Conservation (phyloP, 2,329 filamentous ascomycete genomes). For the Cryoendolithus antarcticus region DNA sequence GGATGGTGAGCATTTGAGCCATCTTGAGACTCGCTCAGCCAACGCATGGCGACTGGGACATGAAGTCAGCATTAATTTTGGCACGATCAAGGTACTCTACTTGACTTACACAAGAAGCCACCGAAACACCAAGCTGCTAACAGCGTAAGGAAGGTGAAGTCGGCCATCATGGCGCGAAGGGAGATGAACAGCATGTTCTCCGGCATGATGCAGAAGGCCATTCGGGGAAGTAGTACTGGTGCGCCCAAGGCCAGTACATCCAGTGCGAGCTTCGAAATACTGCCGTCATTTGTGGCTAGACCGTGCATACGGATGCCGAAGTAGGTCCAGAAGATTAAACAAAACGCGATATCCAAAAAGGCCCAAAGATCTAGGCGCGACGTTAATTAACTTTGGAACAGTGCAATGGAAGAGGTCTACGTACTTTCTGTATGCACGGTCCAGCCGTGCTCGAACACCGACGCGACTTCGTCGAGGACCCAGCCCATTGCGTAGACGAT, state of each 20-base stretch:
- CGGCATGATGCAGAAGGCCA: conserved; percentile 72
- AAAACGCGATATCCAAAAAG: conserved; percentile 73
- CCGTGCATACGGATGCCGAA: conserved; percentile 56
- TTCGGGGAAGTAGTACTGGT: conserved; percentile 61
- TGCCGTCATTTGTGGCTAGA: conserved; percentile 35
- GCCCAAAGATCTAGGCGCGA: conserved; percentile 54
- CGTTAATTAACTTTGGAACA: no score
- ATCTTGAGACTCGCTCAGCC: conserved; percentile 54
- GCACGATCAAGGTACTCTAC: no score
- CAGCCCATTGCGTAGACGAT: conserved; percentile 64
- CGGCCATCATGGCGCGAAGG: conserved; percentile 70
- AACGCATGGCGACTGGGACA: conserved; percentile 52
- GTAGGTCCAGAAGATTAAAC: conserved; percentile 58
- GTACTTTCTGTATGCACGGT: conserved; percentile 65
- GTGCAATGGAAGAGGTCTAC: no score
- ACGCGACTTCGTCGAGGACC: conserved; percentile 66
- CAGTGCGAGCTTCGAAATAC: conserved; percentile 39
- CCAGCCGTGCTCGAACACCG: conserved; percentile 64
- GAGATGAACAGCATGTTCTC: conserved; percentile 78
- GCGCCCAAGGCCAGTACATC: conserved; percentile 71
- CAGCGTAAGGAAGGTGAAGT: conserved; percentile 66
- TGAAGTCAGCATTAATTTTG: no score
- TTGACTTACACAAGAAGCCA: conserved; percentile 47
- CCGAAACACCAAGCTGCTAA: conserved; percentile 73
- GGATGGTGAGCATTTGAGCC: conserved; percentile 27